phyloP scores from a whole-genome alignment of 257 asterid species.

The Salvia hispanica region DNA sequence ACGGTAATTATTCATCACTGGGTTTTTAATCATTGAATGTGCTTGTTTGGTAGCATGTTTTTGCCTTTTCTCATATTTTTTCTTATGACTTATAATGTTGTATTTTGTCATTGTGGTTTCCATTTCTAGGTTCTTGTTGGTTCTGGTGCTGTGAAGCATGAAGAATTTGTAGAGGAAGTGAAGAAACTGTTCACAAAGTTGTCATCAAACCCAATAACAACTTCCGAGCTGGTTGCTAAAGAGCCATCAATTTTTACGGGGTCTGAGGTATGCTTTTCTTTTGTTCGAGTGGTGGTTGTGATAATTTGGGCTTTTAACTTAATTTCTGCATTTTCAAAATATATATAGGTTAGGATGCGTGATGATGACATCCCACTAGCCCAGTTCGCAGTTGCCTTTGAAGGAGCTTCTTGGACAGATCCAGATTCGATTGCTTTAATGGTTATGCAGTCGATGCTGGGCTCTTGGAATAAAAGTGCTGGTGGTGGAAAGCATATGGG shows the following conservation, averaged over 20 bases:
- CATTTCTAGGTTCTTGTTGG: constrained; percentile 69
- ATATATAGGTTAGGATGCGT: constrained; percentile 66
- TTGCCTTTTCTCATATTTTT: constrained; percentile 24
- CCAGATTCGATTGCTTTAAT: constrained; percentile 69
- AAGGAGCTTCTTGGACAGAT: constrained; percentile 93
- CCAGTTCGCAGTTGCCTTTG: constrained; percentile 87
- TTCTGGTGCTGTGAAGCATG: constrained; percentile 84
- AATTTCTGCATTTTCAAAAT: constrained; percentile 25
- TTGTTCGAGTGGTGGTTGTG: constrained; percentile 28
- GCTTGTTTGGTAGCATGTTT: constrained; percentile 17
- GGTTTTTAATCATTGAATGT: not conserved
- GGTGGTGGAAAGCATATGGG: constrained; percentile 90
- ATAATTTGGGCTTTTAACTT: constrained; percentile 1
- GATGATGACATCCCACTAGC: constrained; percentile 78
- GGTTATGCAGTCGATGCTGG: constrained; percentile 88
- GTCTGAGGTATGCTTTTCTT: constrained; percentile 65
- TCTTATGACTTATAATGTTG: constrained; percentile 2
- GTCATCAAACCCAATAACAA: constrained; percentile 59
- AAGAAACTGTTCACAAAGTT: constrained; percentile 65
- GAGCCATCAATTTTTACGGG: constrained; percentile 87
- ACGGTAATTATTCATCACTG: constrained; percentile 44
- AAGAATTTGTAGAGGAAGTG: constrained; percentile 74
- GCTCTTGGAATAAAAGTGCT: constrained; percentile 79
- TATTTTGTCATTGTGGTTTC: constrained; percentile 23
- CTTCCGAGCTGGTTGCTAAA: constrained; percentile 64